These are phyloP conservation scores for Alternaria burnsii DNA, from an alignment of 2,329 filamentous ascomycete species.

Conservation along the genomic window DNA sequence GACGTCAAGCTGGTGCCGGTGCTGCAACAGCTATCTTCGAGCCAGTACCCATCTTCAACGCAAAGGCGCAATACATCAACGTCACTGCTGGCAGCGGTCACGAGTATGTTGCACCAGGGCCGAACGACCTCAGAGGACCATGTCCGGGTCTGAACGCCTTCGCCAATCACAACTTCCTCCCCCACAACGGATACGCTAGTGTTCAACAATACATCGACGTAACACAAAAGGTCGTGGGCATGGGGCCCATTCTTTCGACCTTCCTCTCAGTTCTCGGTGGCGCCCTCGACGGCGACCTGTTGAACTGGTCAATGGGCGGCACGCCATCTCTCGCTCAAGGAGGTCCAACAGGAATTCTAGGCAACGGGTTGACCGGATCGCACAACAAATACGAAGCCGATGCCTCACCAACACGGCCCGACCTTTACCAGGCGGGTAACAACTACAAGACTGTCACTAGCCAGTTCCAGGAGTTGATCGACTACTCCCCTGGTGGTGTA, in stretches of 20 bases:
- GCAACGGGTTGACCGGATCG: slow-evolving; percentile 29
- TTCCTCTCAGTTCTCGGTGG: slow-evolving; percentile 31
- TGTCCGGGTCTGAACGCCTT: slow-evolving; percentile 38
- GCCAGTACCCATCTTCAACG: slow-evolving; percentile 32
- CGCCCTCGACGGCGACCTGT: slow-evolving; percentile 30
- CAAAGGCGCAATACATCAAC: slow-evolving; percentile 26
- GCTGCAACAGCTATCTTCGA: slow-evolving; percentile 33
- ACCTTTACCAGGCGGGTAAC: slow-evolving; percentile 34
- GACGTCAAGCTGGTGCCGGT: slow-evolving; percentile 28
- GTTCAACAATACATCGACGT: slow-evolving; percentile 33
- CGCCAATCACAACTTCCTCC: slow-evolving; percentile 36
- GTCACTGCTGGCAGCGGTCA: slow-evolving; percentile 30
- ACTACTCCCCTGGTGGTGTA: slow-evolving; percentile 30
- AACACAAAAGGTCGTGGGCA: slow-evolving; percentile 31
- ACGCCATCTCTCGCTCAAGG: slow-evolving; percentile 31
- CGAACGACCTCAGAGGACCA: slow-evolving; percentile 34
- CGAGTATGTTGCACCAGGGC: slow-evolving; percentile 35
- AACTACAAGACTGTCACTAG: slow-evolving; percentile 30
- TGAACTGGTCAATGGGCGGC: slow-evolving; percentile 34
- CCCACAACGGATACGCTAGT: slow-evolving; percentile 32
- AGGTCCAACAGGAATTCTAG: slow-evolving; percentile 26
- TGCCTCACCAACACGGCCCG: slow-evolving; percentile 33
- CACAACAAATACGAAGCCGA: slow-evolving; percentile 39
- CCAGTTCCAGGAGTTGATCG: slow-evolving; percentile 34
- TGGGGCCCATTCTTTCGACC: slow-evolving; percentile 23